A percentile compares a stretch with the other conserved stretches of the same genome.
phyloP scores from a whole-genome alignment of 1,284 basidiomycete genomes.

The Exobasidium cylindrosporum region DNA sequence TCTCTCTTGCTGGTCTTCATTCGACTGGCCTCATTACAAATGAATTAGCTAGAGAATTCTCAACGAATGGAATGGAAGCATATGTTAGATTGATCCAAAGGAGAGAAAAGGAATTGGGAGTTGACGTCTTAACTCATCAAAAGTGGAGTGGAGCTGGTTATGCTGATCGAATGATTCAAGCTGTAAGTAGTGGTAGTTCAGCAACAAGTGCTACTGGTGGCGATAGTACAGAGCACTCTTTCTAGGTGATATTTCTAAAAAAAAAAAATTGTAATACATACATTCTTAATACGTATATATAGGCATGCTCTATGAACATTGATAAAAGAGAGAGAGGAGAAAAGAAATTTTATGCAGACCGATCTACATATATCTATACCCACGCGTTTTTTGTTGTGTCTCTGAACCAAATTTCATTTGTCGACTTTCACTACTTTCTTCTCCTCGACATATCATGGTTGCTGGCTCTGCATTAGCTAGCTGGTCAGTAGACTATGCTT shows the following conservation, averaged over 20 bases:
- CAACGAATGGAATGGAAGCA: slow-evolving; percentile 59
- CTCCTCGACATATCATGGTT: not conserved
- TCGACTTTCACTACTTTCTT: too few relatives aligned
- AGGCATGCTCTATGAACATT: too few relatives aligned
- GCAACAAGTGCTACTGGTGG: slow-evolving; percentile 50
- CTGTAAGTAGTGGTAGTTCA: slow-evolving; percentile 45
- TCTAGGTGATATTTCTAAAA: slow-evolving; percentile 4
- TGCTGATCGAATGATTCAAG: slow-evolving; percentile 50
- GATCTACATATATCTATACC: too few relatives aligned
- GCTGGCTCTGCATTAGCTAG: not conserved
- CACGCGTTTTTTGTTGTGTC: too few relatives aligned
- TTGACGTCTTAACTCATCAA: slow-evolving; percentile 53
- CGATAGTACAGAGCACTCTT: slow-evolving; percentile 37
- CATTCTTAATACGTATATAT: too few relatives aligned
- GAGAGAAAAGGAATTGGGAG: slow-evolving; percentile 52
- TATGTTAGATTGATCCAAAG: slow-evolving; percentile 52
- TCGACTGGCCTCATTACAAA: slow-evolving; percentile 42
- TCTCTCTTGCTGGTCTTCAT: slow-evolving; percentile 54
- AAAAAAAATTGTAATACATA: too few relatives aligned
- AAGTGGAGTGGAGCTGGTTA: slow-evolving; percentile 52
- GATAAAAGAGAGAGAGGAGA: too few relatives aligned
- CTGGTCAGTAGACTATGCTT: slow-evolving; percentile 1
- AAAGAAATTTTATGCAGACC: too few relatives aligned
- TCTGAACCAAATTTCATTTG: too few relatives aligned
- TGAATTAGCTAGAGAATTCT: slow-evolving; percentile 60